These are phyloP conservation scores for Fraxinus nigra DNA, from an alignment of 305 asterid genomes.

Conservation along the genomic window DNA sequence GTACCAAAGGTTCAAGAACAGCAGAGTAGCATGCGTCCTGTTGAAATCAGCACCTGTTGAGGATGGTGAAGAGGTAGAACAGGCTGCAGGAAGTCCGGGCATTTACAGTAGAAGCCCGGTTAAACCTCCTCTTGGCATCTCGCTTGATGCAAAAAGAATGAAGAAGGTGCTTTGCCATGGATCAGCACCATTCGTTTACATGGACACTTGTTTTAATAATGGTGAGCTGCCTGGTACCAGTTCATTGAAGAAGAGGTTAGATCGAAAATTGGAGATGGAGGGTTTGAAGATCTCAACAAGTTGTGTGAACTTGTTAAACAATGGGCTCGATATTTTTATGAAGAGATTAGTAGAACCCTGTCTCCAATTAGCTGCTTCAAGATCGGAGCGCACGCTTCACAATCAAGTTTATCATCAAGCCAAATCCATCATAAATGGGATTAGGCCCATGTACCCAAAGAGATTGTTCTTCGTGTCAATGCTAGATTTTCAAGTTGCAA, in stretches of 20 bases:
- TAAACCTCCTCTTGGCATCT: conserved; percentile 57
- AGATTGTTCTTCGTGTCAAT: conserved; percentile 32
- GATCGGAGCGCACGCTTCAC: conserved; percentile 27
- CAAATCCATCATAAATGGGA: conserved; percentile 24
- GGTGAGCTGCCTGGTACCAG: conserved; percentile 41
- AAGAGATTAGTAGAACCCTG: conserved; percentile 50
- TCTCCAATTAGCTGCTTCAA: conserved; percentile 37
- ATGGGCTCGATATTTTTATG: conserved; percentile 46
- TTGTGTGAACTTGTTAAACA: conserved; percentile 44
- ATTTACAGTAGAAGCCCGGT: conserved; percentile 44
- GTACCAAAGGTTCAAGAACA: conserved; percentile 35
- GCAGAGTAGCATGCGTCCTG: conserved; percentile 54
- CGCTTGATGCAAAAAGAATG: conserved; percentile 26
- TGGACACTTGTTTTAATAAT: conserved; percentile 39
- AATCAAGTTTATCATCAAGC: conserved; percentile 28
- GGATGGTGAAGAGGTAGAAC: conserved; percentile 59
- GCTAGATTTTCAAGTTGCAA: conserved; percentile 36
- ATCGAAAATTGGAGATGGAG: conserved; percentile 37
- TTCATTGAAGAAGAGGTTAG: conserved; percentile 47
- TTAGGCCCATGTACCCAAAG: conserved; percentile 23
- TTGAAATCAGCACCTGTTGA: conserved; percentile 55
- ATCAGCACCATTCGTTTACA: conserved; percentile 12
- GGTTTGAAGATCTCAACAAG: conserved; percentile 41
- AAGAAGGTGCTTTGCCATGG: conserved; percentile 29
- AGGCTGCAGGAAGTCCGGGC: conserved; percentile 46